Base-by-base conservation (phyloP, 164 flowering plant species). In the Cinnamomum micranthum region DNA sequence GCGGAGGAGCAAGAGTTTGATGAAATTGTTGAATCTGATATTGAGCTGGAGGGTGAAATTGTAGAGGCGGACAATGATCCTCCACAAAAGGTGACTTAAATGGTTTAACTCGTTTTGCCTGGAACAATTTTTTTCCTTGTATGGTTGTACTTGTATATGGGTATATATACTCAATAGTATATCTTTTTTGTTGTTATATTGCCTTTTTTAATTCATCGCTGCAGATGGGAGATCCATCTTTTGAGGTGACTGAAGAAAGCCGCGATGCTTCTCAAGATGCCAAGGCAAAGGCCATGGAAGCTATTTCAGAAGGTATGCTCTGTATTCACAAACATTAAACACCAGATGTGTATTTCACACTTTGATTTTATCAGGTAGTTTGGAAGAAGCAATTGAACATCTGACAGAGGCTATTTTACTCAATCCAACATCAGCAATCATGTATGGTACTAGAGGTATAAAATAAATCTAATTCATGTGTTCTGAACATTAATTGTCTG, bases 401-500 rank as follows among this genome's bases (percentile, higher is more conserved):
- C 85, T 93, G 22, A 93, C 98, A 0, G 81, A 91, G 80, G 99
- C 99, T 0, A 91, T 95, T 76, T 77, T 77, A 75, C 88, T 92
- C 23, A 95, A 95, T 71, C 97, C 99, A 4, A 86, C 87, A 6
- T 95, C 99, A 11, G 99, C 99, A 22, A 95, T 95, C 3, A 92
- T 95, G 98, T 95, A 95, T 82, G 96, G 75, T 0, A 89, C 91
- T 27, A 85, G 99, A 95, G 99, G 99, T 95, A 78, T 41, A 58
- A n/a, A 33, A 25, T 41, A 58, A n/a, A 33, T 22, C 51, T 51
- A 50, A 2, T 19, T 69, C 59, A 2, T 20, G 24, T 75, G 78
- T 25, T 59, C 20, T 33, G 33, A 50, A 33, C 33, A 50, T 70
- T 22, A 52, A 14, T 2, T 68, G 66, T 68, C 47, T 35, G 9